phyloP scores from a whole-genome alignment of 192 early-diverging fungal species.

The Dissophora globulifera region DNA sequence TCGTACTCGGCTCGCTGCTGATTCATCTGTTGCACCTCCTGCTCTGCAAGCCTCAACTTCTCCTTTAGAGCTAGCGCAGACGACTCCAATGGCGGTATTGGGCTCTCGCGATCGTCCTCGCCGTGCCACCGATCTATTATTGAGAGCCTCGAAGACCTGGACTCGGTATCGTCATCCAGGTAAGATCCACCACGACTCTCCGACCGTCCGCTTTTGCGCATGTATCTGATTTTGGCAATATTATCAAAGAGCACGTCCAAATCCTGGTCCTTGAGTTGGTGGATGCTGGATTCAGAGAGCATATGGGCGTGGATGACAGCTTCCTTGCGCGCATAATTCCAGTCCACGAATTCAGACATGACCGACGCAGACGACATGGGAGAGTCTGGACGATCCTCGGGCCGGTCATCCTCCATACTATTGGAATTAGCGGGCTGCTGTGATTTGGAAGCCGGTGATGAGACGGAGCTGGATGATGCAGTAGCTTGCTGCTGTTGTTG shows the following conservation, averaged over 20 bases:
- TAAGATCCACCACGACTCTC: slow-evolving; percentile 56
- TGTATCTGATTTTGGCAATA: slow-evolving; percentile 62
- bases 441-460: slow-evolving; percentile 13
- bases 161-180: slow-evolving; percentile 54
- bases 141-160: slow-evolving; percentile 39
- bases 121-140: slow-evolving; percentile 26
- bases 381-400: slow-evolving; percentile 43
- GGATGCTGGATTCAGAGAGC: slow-evolving; percentile 46
- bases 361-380: slow-evolving; percentile 57
- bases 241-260: slow-evolving; percentile 60
- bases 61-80: slow-evolving; percentile 50
- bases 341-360: slow-evolving; percentile 72
- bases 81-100: slow-evolving; percentile 27
- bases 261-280: slow-evolving; percentile 48
- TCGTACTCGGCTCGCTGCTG: slow-evolving; percentile 67
- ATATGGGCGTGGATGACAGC: slow-evolving; percentile 59
- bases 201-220: slow-evolving; percentile 54
- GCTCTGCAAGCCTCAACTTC: slow-evolving; percentile 58
- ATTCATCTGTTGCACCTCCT: slow-evolving; percentile 62
- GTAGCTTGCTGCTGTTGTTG: slow-evolving; percentile 21
- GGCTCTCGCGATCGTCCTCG: slow-evolving; percentile 22
- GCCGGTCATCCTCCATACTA: slow-evolving; percentile 43
- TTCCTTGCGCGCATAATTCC: slow-evolving; percentile 81
- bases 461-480: slow-evolving; percentile 7
- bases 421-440: slow-evolving; percentile 20